Evolutionary conservation across 1,284 basidiomycete genomes (phyloP), one percentile per base, ranked within the genome.

Genomic region (Ustilago vetiveriae): DNA sequence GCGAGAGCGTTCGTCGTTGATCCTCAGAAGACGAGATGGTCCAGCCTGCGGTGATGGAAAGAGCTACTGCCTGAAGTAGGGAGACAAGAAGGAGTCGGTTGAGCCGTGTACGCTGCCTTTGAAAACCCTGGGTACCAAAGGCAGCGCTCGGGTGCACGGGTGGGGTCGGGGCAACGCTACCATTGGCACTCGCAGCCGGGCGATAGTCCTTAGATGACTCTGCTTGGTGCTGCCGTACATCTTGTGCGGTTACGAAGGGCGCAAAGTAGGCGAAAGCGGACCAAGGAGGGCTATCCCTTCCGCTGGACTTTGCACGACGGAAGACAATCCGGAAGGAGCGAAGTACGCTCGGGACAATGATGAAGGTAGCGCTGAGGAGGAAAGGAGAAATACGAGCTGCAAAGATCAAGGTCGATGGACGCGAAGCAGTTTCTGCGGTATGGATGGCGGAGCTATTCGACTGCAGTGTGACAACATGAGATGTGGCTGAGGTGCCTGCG

Each of bases 241-340:
- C 67, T 17, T 46, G 16, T n/a, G 57, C 44, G 17, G 67, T 57
- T 17, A 70, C 52, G 30, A 70, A 65, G 2, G 67, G 67, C 17
- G 52, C 41, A 21, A 70, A 56, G 50, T 55, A 66, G 5, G 6
- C 29, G 23, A 56, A 33, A 5, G 47, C 9, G 24, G 46, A 54
- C 3, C 32, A 24, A 45, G 23, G 10, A 6, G 3, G 10, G 26
- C 23, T 26, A 29, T 27, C 4, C 3, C 7, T 14, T 5, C 13
- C 44, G 35, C 23, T 41, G 3, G 22, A 21, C 30, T 42, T 42
- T 30, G n/a, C 24, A 9, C 48, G 22, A 1, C 10, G n/a, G 19
- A 21, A 17, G 22, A 33, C 16, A 24, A 10, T 19, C 22, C 37
- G 38, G 4, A 22, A 4, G 13, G 16, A 9, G n/a, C 30, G 38